These are phyloP conservation scores for Trypanosoma caninum DNA, from an alignment of 208 protist species.

Conservation along the genomic window DNA sequence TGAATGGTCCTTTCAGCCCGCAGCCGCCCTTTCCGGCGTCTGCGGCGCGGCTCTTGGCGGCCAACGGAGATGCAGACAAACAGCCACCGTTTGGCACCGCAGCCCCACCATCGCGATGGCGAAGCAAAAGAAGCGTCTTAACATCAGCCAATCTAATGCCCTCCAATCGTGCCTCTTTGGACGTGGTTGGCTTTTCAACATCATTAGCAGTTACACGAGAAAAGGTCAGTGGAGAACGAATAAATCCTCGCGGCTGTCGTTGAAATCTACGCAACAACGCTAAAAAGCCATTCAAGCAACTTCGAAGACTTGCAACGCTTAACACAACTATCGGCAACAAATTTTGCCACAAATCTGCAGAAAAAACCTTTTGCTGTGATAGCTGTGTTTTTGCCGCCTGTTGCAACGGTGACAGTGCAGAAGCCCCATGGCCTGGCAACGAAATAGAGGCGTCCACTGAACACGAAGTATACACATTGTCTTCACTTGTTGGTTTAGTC, in stretches of 20 bases:
- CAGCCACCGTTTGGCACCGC: too few species aligned
- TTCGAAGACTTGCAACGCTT: constrained; percentile 18
- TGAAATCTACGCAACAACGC: background rate
- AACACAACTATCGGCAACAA: constrained; percentile 35
- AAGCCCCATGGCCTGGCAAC: background rate
- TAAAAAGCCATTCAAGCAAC: background rate
- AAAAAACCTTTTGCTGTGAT: background rate
- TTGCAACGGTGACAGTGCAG: background rate
- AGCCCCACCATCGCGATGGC: too few species aligned
- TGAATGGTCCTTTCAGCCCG: too few species aligned
- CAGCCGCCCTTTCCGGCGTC: too few species aligned
- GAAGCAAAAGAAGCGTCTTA: background rate
- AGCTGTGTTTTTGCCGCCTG: background rate
- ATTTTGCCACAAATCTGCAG: background rate
- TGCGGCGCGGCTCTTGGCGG: too few species aligned
- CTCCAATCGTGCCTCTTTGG: background rate
- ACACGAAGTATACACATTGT: background rate
- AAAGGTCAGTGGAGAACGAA: constrained; percentile 4
- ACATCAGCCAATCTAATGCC: background rate
- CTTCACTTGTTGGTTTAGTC: background rate
- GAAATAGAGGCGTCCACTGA: background rate
- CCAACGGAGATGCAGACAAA: background rate
- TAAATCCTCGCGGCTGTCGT: background rate
- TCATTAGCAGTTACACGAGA: background rate
- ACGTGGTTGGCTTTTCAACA: background rate